Evolutionary conservation across 495 filamentous ascomycete species (phyloP).

Genomic region (Penicillium salamii): DNA sequence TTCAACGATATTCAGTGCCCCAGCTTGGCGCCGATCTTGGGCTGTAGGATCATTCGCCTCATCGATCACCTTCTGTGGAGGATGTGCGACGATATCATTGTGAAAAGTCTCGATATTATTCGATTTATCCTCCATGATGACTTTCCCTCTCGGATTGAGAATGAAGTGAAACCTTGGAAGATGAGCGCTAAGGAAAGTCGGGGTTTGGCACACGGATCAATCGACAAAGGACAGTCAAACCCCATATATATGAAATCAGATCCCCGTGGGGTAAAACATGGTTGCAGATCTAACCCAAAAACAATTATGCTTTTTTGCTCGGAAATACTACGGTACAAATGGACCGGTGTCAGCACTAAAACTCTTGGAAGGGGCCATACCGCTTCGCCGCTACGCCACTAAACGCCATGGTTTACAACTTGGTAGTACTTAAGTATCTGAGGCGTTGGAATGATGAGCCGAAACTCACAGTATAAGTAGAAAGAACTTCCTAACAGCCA

Average conservation of each 20-base stretch:
- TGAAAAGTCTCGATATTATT: background rate
- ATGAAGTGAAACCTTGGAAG: too few relatives aligned
- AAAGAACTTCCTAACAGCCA: too few relatives aligned
- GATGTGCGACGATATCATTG: background rate
- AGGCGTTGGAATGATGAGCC: too few relatives aligned
- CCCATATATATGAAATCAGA: background rate
- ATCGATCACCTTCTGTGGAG: background rate
- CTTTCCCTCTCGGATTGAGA: background rate
- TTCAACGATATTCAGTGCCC: background rate
- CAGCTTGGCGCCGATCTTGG: background rate
- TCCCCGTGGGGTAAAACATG: background rate
- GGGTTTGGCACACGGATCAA: background rate
- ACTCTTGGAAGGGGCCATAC: background rate
- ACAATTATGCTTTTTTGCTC: background rate
- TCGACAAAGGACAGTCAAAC: too few relatives aligned
- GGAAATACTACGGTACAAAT: background rate
- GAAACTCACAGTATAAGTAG: too few relatives aligned
- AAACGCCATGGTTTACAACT: background rate
- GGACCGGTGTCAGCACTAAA: slow-evolving; percentile 3
- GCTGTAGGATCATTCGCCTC: background rate
- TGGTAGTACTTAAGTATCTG: too few relatives aligned
- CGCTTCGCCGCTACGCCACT: background rate
- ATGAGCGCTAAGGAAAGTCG: background rate
- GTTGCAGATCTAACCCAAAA: background rate
- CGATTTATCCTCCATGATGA: background rate